phyloP scores from a whole-genome alignment of 768 basidiomycete genomes.

The Lanmaoa pseudosensibilis region DNA sequence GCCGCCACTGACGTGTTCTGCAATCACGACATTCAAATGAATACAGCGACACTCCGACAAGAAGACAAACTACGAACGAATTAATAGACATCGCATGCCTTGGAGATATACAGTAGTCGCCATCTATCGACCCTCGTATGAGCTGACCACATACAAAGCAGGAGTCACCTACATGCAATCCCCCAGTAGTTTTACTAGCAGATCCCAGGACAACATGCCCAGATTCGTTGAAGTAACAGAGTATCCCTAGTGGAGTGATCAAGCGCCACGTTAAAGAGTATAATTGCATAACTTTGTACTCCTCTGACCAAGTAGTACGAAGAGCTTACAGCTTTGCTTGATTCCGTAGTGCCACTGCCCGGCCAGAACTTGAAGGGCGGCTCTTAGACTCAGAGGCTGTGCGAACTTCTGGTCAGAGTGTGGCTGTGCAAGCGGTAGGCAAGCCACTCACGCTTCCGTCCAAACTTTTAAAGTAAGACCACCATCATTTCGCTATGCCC shows the following conservation, averaged over 20 bases:
- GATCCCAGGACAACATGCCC: background rate
- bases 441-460: background rate
- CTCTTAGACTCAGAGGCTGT: too few relatives aligned
- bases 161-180: background rate
- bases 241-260: background rate
- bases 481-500: conserved; percentile 10
- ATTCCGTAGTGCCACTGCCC: too few relatives aligned
- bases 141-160: background rate
- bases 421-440: background rate
- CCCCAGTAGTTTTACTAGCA: background rate
- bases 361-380: too few relatives aligned
- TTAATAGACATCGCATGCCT: background rate
- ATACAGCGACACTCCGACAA: background rate
- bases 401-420: too few relatives aligned
- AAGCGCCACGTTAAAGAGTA: background rate
- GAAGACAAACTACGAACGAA: background rate
- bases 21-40: background rate
- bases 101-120: background rate
- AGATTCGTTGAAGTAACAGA: background rate
- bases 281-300: too few relatives aligned
- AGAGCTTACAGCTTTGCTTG: background rate
- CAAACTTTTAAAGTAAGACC: background rate
- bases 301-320: background rate
- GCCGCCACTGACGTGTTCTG: background rate
- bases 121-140: background rate